A percentile compares a stretch with the other conserved stretches of the same genome.
Conservation (phyloP, 2,329 filamentous ascomycete genomes). For the Aspergillus ibericus region DNA sequence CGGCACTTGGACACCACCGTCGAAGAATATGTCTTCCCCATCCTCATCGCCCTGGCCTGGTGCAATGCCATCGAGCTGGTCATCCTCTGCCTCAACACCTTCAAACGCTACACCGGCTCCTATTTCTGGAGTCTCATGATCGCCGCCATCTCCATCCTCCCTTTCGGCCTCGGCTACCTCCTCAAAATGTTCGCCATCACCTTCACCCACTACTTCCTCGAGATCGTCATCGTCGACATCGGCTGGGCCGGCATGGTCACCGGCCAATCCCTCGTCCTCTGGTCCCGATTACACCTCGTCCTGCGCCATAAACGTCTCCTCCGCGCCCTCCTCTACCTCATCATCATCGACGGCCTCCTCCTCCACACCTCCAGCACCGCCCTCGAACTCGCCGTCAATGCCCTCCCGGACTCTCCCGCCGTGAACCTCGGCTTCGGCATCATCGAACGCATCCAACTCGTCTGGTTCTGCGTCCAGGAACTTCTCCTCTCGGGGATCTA, state of each 20-base stretch:
- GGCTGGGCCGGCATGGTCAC: slow-evolving; percentile 51
- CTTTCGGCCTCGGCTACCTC: slow-evolving; percentile 48
- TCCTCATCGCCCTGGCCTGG: slow-evolving; percentile 45
- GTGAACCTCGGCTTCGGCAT: slow-evolving; percentile 40
- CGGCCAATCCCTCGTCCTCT: slow-evolving; percentile 50
- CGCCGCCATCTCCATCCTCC: slow-evolving; percentile 44
- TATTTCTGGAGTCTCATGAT: slow-evolving; percentile 53
- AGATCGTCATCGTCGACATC: slow-evolving; percentile 40
- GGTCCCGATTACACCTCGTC: slow-evolving; percentile 50
- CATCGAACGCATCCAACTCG: slow-evolving; percentile 56
- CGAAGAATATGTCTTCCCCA: slow-evolving; percentile 35
- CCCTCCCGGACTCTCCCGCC: slow-evolving; percentile 11
- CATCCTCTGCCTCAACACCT: slow-evolving; percentile 49
- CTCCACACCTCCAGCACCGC: slow-evolving; percentile 45
- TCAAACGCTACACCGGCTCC: slow-evolving; percentile 45
- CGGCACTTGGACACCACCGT: slow-evolving; percentile 2
- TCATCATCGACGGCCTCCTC: slow-evolving; percentile 44
- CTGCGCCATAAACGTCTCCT: slow-evolving; percentile 38
- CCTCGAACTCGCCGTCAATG: slow-evolving; percentile 44
- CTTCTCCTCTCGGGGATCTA: slow-evolving; percentile 53
- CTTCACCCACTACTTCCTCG: slow-evolving; percentile 35
- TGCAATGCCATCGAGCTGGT: slow-evolving; percentile 52
- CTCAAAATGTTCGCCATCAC: slow-evolving; percentile 45
- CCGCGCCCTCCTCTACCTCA: slow-evolving; percentile 43
- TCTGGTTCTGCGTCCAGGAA: slow-evolving; percentile 57